A percentile compares a stretch with the other conserved stretches of the same genome.
Evolutionary conservation across 352 stramenopile genomes (phyloP).

Genomic region (Pythium dissotocum): DNA sequence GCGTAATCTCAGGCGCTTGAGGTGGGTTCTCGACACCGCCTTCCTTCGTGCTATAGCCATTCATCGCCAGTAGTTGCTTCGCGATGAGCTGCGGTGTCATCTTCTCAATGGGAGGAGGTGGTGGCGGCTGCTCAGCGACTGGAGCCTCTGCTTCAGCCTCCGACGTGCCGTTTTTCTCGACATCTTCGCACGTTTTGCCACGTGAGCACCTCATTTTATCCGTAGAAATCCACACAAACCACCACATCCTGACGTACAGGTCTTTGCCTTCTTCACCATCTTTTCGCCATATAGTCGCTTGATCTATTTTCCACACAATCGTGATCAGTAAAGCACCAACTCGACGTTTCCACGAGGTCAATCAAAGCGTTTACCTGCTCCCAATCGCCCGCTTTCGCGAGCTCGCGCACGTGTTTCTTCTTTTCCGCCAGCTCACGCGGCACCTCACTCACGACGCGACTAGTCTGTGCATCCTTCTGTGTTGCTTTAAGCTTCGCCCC

Average conservation of each 20-base stretch:
- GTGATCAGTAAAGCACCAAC: background rate
- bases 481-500: constrained; percentile 24
- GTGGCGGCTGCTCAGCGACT: background rate
- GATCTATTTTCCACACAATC: constrained; percentile 41
- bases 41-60: constrained; percentile 42
- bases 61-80: constrained; percentile 59
- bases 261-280: constrained; percentile 65
- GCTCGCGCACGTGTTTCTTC: constrained; percentile 75
- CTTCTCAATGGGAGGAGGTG: constrained; percentile 8
- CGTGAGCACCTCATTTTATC: background rate
- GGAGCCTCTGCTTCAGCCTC: background rate
- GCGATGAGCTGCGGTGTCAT: constrained; percentile 69
- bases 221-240: background rate
- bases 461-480: constrained; percentile 16
- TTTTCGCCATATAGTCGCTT: constrained; percentile 63
- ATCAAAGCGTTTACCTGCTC: constrained; percentile 37
- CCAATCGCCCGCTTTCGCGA: constrained; percentile 53
- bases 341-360: background rate
- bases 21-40: background rate
- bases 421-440: constrained; percentile 48
- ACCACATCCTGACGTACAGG: constrained; percentile 37
- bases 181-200: constrained; percentile 32
- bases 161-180: constrained; percentile 36
- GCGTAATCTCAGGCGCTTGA: background rate
- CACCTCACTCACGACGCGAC: background rate